phyloP scores from a whole-genome alignment of 2,329 filamentous ascomycete genomes.

The Phialemoniopsis sp. region DNA sequence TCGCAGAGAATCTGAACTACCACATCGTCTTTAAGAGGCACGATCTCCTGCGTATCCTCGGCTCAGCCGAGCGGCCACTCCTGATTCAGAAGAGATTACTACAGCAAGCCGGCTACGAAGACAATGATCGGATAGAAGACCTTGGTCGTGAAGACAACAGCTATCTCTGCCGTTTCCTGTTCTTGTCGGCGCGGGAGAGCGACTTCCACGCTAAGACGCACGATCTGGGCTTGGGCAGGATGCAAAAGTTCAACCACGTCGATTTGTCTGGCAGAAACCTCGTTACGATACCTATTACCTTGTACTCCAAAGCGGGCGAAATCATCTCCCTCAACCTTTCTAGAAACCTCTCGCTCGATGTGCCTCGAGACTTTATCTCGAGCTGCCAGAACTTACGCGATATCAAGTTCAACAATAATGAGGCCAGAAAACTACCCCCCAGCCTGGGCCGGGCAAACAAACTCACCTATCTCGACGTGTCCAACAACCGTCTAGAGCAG shows the following conservation, averaged over 20 bases:
- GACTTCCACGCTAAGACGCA: conserved; percentile 71
- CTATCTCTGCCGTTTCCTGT: conserved; percentile 93
- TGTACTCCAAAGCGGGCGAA: conserved; percentile 87
- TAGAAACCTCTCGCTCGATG: conserved; percentile 83
- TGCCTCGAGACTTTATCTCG: conserved; percentile 95
- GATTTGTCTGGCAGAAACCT: conserved; percentile 87
- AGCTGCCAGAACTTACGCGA: conserved; percentile 87
- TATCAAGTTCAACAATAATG: conserved; percentile 94
- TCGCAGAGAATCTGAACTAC: conserved; percentile 88
- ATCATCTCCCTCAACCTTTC: conserved; percentile 95
- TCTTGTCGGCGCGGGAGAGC: conserved; percentile 83
- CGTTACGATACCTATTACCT: conserved; percentile 87
- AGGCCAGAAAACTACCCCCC: conserved; percentile 78
- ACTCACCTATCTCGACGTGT: conserved; percentile 87
- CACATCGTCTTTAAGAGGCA: conserved; percentile 95
- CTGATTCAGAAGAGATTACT: conserved; percentile 88
- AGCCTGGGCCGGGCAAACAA: conserved; percentile 78
- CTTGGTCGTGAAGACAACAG: conserved; percentile 96
- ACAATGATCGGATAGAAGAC: conserved; percentile 84
- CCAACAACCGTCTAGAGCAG: conserved; percentile 87
- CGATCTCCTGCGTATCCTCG: conserved; percentile 78
- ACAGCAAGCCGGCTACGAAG: conserved; percentile 87
- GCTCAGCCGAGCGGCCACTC: conserved; percentile 74
- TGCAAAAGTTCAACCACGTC: conserved; percentile 90
- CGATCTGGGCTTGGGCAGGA: conserved; percentile 76